phyloP scores from a whole-genome alignment of 1,139 yeast genomes.

The Entelexis sorbosivorans region DNA sequence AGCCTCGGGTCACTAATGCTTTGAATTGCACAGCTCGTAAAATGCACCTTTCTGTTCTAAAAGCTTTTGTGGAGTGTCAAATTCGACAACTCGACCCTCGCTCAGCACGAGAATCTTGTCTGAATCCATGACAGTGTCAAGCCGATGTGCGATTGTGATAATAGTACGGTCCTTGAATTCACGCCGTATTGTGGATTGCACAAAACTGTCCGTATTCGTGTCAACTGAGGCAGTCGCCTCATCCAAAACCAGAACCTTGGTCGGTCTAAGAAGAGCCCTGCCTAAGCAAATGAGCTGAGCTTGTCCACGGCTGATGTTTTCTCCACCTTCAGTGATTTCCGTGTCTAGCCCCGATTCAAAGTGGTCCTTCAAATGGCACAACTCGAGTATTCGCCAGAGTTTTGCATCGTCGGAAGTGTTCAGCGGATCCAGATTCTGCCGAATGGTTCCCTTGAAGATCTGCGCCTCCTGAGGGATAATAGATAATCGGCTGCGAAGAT shows the following conservation, averaged over 20 bases:
- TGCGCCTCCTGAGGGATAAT: slow-evolving; percentile 73
- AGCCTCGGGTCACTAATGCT: neutral
- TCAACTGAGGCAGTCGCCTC: slow-evolving; percentile 87
- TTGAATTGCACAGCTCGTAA: slow-evolving; percentile 26
- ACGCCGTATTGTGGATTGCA: slow-evolving; percentile 59
- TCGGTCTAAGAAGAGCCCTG: slow-evolving; percentile 52
- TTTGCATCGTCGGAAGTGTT: slow-evolving; percentile 39
- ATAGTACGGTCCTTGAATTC: slow-evolving; percentile 60
- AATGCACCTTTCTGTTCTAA: slow-evolving; percentile 39
- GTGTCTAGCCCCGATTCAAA: slow-evolving; percentile 37
- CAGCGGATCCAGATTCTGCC: slow-evolving; percentile 59
- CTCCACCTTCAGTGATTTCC: slow-evolving; percentile 54
- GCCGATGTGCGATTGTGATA: slow-evolving; percentile 69
- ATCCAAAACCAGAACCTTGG: slow-evolving; percentile 57
- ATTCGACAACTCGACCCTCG: slow-evolving; percentile 55
- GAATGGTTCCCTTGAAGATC: slow-evolving; percentile 51
- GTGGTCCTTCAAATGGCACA: slow-evolving; percentile 72
- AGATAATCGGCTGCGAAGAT: slow-evolving; percentile 46
- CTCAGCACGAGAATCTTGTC: slow-evolving; percentile 63
- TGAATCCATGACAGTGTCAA: slow-evolving; percentile 71
- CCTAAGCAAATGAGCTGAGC: slow-evolving; percentile 67
- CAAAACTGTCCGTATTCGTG: slow-evolving; percentile 60
- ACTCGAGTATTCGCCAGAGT: slow-evolving; percentile 58
- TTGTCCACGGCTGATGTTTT: slow-evolving; percentile 67
- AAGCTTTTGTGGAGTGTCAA: slow-evolving; percentile 49